phyloP scores from a whole-genome alignment of 23 red algal genomes.

The Gracilaria gracilis region DNA sequence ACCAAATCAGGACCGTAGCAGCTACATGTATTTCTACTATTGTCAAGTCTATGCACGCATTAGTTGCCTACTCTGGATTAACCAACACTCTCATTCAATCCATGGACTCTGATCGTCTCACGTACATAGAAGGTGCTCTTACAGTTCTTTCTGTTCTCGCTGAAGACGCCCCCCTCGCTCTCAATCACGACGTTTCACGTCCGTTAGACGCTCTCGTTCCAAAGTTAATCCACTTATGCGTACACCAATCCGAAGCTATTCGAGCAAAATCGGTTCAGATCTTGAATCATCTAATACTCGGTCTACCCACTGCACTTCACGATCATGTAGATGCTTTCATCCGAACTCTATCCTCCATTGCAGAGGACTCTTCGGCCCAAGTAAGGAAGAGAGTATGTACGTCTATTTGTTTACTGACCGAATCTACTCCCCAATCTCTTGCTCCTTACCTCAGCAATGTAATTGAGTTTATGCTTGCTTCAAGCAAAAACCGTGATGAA shows the following conservation, averaged over 20 bases:
- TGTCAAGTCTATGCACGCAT: constrained; percentile 45
- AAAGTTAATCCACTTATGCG: constrained; percentile 73
- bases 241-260: constrained; percentile 59
- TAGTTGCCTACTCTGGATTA: constrained; percentile 63
- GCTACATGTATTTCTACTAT: constrained; percentile 79
- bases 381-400: constrained; percentile 79
- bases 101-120: constrained; percentile 56
- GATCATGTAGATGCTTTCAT: constrained; percentile 61
- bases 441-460: constrained; percentile 66
- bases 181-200: constrained; percentile 67
- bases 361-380: constrained; percentile 72
- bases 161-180: constrained; percentile 76
- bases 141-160: constrained; percentile 76
- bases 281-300: constrained; percentile 76
- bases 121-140: constrained; percentile 75
- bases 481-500: constrained; percentile 47
- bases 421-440: constrained; percentile 70
- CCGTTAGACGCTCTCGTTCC: constrained; percentile 80
- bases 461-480: constrained; percentile 80
- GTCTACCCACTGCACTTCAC: constrained; percentile 65
- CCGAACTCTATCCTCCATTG: constrained; percentile 72
- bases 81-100: constrained; percentile 61
- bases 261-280: constrained; percentile 72
- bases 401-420: constrained; percentile 77
- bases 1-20: constrained; percentile 63